Conservation (phyloP, 495 filamentous ascomycete genomes). For the Achaetomiella virescens region DNA sequence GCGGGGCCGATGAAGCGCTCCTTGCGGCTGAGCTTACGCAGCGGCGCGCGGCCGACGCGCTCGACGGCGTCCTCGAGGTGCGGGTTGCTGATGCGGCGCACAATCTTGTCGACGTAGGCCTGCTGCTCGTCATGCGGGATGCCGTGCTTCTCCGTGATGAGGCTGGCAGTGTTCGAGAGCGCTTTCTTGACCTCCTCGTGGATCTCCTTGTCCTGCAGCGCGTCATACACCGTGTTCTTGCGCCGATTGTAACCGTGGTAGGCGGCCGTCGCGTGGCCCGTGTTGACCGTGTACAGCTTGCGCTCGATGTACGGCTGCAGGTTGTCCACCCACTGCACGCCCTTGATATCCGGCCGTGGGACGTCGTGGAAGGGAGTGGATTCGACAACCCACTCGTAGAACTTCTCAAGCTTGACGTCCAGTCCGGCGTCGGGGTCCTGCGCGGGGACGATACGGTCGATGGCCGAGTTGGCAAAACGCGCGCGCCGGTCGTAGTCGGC, state of each 20-base stretch:
- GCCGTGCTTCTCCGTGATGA: slow-evolving; percentile 81
- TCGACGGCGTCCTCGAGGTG: slow-evolving; percentile 87
- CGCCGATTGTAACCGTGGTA: slow-evolving; percentile 84
- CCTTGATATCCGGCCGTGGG: slow-evolving; percentile 61
- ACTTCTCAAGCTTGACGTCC: slow-evolving; percentile 93
- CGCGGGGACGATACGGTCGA: slow-evolving; percentile 92
- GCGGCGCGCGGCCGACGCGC: slow-evolving; percentile 89
- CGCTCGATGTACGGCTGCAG: slow-evolving; percentile 94
- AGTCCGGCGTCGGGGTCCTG: slow-evolving; percentile 73
- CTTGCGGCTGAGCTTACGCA: slow-evolving; percentile 85
- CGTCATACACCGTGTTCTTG: slow-evolving; percentile 82
- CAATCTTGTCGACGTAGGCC: slow-evolving; percentile 85
- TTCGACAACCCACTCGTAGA: slow-evolving; percentile 98
- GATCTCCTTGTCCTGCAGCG: slow-evolving; percentile 61
- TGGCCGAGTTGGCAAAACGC: slow-evolving; percentile 91
- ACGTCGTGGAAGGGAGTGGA: slow-evolving; percentile 61
- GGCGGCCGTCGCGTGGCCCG: slow-evolving; percentile 91
- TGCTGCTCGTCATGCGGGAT: slow-evolving; percentile 73
- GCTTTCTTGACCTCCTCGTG: slow-evolving; percentile 65
- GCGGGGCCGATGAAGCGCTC: slow-evolving; percentile 95
- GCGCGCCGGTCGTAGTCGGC: slow-evolving; percentile 57
- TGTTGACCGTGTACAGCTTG: slow-evolving; percentile 99
- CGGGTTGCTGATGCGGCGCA: slow-evolving; percentile 90
- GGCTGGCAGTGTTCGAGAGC: slow-evolving; percentile 71
- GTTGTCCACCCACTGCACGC: slow-evolving; percentile 87